These are phyloP conservation scores for Alternaria panax DNA, from an alignment of 2,329 filamentous ascomycete species.

Conservation along the genomic window DNA sequence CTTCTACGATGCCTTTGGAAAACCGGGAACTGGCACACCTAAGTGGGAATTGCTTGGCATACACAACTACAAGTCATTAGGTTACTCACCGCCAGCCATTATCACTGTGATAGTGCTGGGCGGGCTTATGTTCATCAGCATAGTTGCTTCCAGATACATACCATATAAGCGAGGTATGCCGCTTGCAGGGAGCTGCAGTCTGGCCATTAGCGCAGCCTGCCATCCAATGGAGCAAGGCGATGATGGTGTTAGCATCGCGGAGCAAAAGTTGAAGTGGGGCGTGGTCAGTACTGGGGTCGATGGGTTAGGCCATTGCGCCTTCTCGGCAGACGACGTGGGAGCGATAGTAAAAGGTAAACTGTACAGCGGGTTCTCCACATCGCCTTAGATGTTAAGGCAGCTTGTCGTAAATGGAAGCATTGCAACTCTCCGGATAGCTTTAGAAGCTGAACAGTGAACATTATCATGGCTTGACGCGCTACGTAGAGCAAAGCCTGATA, in stretches of 20 bases:
- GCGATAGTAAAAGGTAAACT: not conserved
- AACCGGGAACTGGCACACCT: no score
- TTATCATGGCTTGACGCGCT: accelerated
- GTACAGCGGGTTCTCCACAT: not conserved
- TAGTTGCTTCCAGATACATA: not conserved
- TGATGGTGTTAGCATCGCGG: accelerated
- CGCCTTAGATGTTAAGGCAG: not conserved
- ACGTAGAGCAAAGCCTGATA: no score
- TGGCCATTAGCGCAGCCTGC: not conserved
- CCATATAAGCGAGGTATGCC: not conserved
- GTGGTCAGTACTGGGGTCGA: not conserved
- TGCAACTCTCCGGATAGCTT: no score
- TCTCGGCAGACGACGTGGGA: not conserved
- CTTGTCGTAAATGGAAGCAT: no score
- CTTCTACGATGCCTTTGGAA: no score
- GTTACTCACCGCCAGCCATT: not conserved
- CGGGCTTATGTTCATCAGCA: not conserved
- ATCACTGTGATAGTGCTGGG: not conserved
- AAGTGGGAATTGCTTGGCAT: no score
- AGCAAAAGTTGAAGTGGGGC: not conserved
- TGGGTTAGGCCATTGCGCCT: not conserved
- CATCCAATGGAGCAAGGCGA: not conserved
- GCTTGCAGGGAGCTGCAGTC: not conserved
- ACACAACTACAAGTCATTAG: no score
- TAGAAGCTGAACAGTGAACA: no score